Percentiles rank a stretch among this genome's conserved stretches.
phyloP scores from a whole-genome alignment of 768 basidiomycete species.

The Hirschioporus abietinus region DNA sequence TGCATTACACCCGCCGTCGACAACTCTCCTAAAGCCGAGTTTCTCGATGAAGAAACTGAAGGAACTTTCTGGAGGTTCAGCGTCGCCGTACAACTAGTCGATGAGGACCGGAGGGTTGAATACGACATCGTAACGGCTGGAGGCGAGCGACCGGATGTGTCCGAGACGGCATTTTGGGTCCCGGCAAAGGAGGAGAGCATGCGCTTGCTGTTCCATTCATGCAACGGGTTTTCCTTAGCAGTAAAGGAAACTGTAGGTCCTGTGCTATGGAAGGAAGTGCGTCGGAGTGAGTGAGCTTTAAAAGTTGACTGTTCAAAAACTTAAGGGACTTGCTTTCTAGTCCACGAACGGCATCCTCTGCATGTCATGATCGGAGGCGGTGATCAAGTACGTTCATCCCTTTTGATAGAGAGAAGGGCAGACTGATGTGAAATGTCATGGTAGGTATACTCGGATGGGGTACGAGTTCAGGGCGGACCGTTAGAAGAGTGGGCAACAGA shows the following conservation, averaged over 20 bases:
- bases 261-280: slow-evolving; percentile 14
- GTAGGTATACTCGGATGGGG: slow-evolving; percentile 14
- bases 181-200: slow-evolving; percentile 14
- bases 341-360: slow-evolving; percentile 10
- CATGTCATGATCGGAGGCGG: slow-evolving; percentile 14
- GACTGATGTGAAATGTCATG: slow-evolving; percentile 5
- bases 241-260: slow-evolving; percentile 12
- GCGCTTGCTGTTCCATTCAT: slow-evolving; percentile 16
- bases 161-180: slow-evolving; percentile 11
- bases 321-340: slow-evolving; percentile 1
- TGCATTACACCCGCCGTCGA: not conserved
- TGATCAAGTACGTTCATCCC: not conserved
- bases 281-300: slow-evolving; percentile 2
- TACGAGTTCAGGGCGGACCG: slow-evolving; percentile 11
- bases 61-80: slow-evolving; percentile 12
- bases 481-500: slow-evolving; percentile 12
- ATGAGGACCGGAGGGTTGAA: slow-evolving; percentile 9
- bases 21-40: not conserved
- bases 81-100: slow-evolving; percentile 5
- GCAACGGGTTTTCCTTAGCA: slow-evolving; percentile 14
- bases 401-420: not conserved
- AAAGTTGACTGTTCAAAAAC: not conserved
- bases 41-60: not conserved
- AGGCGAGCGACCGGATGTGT: not conserved
- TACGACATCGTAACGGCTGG: slow-evolving; percentile 8